Conservation (phyloP, 225 moss, liverwort and hornwort species). For the Anthoceros angustus region DNA sequence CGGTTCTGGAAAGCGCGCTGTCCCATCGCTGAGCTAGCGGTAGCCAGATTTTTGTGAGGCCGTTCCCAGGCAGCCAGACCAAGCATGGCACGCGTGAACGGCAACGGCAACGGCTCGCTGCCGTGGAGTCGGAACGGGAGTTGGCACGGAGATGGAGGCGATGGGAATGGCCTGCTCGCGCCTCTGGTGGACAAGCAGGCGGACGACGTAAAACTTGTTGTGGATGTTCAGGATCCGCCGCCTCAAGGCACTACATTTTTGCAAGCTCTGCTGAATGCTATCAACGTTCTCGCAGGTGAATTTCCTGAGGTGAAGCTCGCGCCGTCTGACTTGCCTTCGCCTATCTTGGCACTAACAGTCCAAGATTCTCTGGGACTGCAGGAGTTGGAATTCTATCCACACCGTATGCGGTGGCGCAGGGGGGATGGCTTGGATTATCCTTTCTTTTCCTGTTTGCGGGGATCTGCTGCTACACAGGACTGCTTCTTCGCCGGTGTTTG, state of each 20-base stretch:
- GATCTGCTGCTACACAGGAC: constrained; percentile 67
- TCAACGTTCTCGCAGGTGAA: constrained; percentile 84
- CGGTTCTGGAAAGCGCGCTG: no score
- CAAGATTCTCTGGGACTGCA: constrained; percentile 14
- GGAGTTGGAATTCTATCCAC: constrained; percentile 91
- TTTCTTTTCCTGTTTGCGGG: constrained; percentile 49
- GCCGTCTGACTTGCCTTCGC: not conserved
- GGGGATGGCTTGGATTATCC: constrained; percentile 55
- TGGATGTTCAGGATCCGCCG: constrained; percentile 2
- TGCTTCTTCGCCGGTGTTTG: constrained; percentile 55
- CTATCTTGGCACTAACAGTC: not conserved
- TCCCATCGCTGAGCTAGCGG: no score
- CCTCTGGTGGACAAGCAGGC: not conserved
- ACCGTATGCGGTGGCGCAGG: constrained; percentile 60
- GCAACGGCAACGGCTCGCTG: no score
- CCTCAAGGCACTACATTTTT: constrained; percentile 58
- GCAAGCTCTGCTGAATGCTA: constrained; percentile 70
- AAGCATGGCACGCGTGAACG: no score
- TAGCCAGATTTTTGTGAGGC: no score
- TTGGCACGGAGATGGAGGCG: no score
- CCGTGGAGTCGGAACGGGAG: no score
- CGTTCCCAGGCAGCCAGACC: no score
- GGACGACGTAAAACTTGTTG: not conserved
- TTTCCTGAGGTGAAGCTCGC: not conserved
- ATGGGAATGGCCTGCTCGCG: no score